These are phyloP conservation scores for Termitomyces sp. DNA, from an alignment of 768 basidiomycete species.

Conservation along the genomic window DNA sequence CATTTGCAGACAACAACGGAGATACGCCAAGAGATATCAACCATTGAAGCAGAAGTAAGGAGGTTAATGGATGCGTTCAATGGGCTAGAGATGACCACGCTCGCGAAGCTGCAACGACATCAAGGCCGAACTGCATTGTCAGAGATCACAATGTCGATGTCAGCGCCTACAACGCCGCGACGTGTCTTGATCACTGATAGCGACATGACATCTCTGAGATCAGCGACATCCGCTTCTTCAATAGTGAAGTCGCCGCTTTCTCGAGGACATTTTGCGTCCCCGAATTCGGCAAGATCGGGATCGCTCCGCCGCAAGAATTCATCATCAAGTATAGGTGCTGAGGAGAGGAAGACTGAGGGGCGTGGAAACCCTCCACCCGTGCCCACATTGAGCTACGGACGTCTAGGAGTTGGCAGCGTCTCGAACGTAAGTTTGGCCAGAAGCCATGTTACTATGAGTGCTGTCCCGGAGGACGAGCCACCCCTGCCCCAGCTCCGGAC, in stretches of 20 bases:
- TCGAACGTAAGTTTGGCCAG: conserved; percentile 49
- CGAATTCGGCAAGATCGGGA: conserved; percentile 27
- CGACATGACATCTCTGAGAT: conserved; percentile 51
- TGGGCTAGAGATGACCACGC: conserved; percentile 68
- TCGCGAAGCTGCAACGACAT: conserved; percentile 47
- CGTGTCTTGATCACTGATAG: conserved; percentile 38
- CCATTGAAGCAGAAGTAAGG: conserved; percentile 68
- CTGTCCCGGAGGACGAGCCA: conserved; percentile 47
- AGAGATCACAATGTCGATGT: conserved; percentile 22
- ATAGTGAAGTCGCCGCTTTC: conserved; percentile 45
- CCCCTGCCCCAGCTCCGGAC: conserved; percentile 19
- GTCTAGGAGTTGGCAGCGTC: conserved; percentile 30
- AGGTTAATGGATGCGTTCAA: conserved; percentile 77
- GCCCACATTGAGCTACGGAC: conserved; percentile 28
- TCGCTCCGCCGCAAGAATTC: conserved; percentile 57
- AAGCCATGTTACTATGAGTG: conserved; percentile 51
- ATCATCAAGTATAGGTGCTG: conserved; percentile 56
- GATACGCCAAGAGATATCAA: conserved; percentile 62
- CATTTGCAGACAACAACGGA: conserved; percentile 55
- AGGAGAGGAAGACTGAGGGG: conserved; percentile 24
- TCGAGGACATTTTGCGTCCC: conserved; percentile 23
- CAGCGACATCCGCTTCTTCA: conserved; percentile 46
- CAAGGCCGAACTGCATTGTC: conserved; percentile 16
- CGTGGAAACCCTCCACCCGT: conserved; percentile 31
- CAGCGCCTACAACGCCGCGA: conserved; percentile 30